These are phyloP conservation scores for Pseudocercospora fuligena DNA, from an alignment of 2,329 filamentous ascomycete genomes.

Conservation along the genomic window DNA sequence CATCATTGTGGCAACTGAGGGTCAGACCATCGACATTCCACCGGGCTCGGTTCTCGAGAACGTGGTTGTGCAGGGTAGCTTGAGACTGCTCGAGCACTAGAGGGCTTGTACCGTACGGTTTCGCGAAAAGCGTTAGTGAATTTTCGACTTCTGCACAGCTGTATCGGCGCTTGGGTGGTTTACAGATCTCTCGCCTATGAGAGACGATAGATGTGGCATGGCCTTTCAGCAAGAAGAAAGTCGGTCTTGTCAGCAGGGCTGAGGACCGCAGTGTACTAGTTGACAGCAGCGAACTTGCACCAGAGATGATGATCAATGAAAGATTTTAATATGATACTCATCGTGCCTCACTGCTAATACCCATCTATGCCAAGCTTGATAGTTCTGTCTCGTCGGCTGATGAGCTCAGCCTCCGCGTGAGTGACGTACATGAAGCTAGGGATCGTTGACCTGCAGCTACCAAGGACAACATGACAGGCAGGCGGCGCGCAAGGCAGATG, in stretches of 20 bases:
- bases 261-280: conserved; percentile 10
- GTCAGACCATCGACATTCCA: conserved; percentile 95
- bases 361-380: neutral
- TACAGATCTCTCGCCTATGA: conserved; percentile 7
- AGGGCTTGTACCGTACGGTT: conserved; percentile 1
- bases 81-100: conserved; percentile 74
- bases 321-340: neutral
- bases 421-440: conserved; percentile 7
- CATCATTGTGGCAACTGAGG: conserved; percentile 97
- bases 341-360: neutral
- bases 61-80: conserved; percentile 96
- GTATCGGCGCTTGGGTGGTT: conserved; percentile 15
- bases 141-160: conserved; percentile 10
- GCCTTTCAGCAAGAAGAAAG: conserved; percentile 18
- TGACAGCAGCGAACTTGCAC: conserved; percentile 16
- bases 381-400: neutral
- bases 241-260: conserved; percentile 19
- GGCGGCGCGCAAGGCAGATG: conserved; percentile 2
- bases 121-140: neutral
- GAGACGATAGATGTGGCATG: conserved; percentile 19
- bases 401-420: neutral
- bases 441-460: conserved; percentile 3
- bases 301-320: conserved; percentile 15
- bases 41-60: conserved; percentile 98
- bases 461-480: neutral